Base-by-base conservation (phyloP, 495 filamentous ascomycete species). In the Rhypophila decipiens region DNA sequence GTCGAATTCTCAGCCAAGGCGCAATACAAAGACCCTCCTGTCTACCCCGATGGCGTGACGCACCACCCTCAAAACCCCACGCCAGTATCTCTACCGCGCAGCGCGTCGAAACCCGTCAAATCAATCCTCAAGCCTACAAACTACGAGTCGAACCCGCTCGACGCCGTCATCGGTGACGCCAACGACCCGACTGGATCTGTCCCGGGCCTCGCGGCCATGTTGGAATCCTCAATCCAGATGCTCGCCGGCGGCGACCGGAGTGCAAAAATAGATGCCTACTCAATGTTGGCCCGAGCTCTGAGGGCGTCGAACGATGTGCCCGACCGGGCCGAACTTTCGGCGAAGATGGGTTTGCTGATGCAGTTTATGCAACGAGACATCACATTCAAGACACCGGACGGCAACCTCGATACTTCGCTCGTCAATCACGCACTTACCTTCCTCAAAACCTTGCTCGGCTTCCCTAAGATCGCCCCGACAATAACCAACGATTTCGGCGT, bases 341-440 rank as follows among this genome's bases (percentile, higher is more conserved):
- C 77, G n/a, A 90, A 91, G 59, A 79, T 96, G 58, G 74, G 74
- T 12, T 63, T 85, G 11, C 73, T 97, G 21, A 78, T 79, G 43
- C 79, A 84, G 38, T 95, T 86, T 55, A 84, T 96, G 24, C 81
- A 83, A 53, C 75, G 89, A 51, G 93, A 97, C 59, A 71, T 94
- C 18, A 71, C 61, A 9, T 58, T 81, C 5, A 80, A 77, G 39
- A 59, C 61, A 5, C 61, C 67, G 0, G 78, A 73, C 19, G 79
- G 71, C 39, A 65, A 57, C 20, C 53, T 66, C 33, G 83, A 88
- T 50, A 68, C 71, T 4, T 80, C 82, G 17, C 72, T 98, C 13
- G 76, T 80, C 23, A 83, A 80, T 43, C 83, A 90, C 51, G 83
- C 87, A 3, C 67, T 95, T 21, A 88, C 86, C 46, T 66, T 96